A percentile compares a stretch with the other conserved stretches of the same genome.
These are phyloP conservation scores for Phytophthora syringae DNA, from an alignment of 352 stramenopile species.

Conservation along the genomic window DNA sequence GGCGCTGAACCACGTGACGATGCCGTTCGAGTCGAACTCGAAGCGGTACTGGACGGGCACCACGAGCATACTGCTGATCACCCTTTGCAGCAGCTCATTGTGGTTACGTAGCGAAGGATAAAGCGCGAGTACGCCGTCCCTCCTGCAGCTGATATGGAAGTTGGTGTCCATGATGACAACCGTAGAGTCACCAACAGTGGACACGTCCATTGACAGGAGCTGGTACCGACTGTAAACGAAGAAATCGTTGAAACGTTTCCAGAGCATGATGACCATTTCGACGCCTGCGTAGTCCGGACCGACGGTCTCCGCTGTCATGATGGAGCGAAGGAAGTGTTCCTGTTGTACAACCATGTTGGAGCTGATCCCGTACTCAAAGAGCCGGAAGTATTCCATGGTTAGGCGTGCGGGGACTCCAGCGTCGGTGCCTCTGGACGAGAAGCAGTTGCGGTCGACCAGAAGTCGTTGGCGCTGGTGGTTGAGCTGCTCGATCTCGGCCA, in stretches of 20 bases:
- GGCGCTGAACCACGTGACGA: slow-evolving; percentile 60
- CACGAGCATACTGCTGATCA: slow-evolving; percentile 48
- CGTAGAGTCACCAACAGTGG: slow-evolving; percentile 42
- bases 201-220: slow-evolving; percentile 39
- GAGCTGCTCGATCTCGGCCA: slow-evolving; percentile 48
- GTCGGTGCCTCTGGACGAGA: slow-evolving; percentile 33
- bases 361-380: slow-evolving; percentile 60
- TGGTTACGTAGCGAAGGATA: slow-evolving; percentile 49
- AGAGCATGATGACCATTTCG: slow-evolving; percentile 50
- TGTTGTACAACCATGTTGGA: slow-evolving; percentile 28
- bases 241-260: slow-evolving; percentile 54
- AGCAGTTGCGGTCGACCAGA: slow-evolving; percentile 39
- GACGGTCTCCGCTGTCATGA: slow-evolving; percentile 51
- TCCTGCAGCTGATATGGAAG: slow-evolving; percentile 46
- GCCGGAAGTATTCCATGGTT: slow-evolving; percentile 58
- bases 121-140: slow-evolving; percentile 48
- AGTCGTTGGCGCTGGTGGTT: slow-evolving; percentile 39
- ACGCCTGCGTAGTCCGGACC: slow-evolving; percentile 62
- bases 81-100: slow-evolving; percentile 55
- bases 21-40: slow-evolving; percentile 49
- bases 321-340: slow-evolving; percentile 58
- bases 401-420: slow-evolving; percentile 41
- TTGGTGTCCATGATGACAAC: slow-evolving; percentile 52
- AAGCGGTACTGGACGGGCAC: slow-evolving; percentile 60
- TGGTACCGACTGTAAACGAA: slow-evolving; percentile 49